phyloP scores from a whole-genome alignment of 768 basidiomycete genomes.

The Galerina sulciceps region DNA sequence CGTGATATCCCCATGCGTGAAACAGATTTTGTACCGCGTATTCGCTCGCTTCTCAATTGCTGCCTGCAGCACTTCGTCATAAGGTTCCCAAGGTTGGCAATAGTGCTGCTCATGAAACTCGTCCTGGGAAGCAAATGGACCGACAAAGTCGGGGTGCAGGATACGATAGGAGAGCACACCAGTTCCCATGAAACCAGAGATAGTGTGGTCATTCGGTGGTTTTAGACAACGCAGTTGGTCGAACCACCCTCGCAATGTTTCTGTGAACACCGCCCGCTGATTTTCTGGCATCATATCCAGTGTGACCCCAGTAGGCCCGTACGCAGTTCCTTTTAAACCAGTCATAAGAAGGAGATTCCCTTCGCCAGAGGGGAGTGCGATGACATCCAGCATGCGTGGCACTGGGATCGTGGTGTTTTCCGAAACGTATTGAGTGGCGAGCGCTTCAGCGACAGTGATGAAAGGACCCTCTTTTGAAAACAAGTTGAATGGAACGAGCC shows the following conservation, averaged over 20 bases:
- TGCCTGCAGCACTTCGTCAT: background rate
- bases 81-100: constrained; percentile 5
- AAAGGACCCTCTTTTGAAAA: constrained; percentile 7
- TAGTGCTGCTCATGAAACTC: constrained; percentile 7
- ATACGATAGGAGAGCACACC: constrained; percentile 1
- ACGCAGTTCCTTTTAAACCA: background rate
- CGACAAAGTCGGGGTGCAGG: background rate
- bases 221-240: constrained; percentile 8
- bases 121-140: constrained; percentile 10
- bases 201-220: constrained; percentile 7
- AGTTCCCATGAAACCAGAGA: background rate
- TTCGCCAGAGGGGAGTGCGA: background rate
- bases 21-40: constrained; percentile 8
- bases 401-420: constrained; percentile 15
- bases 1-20: constrained; percentile 16
- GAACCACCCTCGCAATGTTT: constrained; percentile 9
- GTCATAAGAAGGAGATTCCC: constrained; percentile 10
- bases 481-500: constrained; percentile 8
- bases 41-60: constrained; percentile 5
- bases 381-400: constrained; percentile 11
- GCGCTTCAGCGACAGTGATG: background rate
- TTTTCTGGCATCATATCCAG: constrained; percentile 5
- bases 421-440: constrained; percentile 14
- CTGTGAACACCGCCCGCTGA: background rate
- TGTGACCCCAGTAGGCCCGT: background rate